Conservation (phyloP, 345 rosid species). For the Corchorus capsularis region DNA sequence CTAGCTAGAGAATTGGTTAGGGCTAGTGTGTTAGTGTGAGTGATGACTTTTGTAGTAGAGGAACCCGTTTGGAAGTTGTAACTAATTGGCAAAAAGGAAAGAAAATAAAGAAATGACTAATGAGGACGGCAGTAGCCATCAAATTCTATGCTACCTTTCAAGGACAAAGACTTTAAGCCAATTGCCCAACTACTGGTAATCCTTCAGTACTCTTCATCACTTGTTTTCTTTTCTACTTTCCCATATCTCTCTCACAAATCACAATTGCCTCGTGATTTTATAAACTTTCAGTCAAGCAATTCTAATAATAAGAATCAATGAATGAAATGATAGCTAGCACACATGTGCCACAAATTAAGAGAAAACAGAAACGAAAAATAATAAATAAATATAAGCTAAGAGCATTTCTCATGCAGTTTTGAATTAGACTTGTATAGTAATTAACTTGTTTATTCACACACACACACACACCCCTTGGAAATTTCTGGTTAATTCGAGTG, state of each 20-base stretch:
- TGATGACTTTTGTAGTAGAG: conserved; percentile 12
- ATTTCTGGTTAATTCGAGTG: neutral
- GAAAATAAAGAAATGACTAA: neutral
- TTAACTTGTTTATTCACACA: too few relatives aligned
- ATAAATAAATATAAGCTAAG: too few relatives aligned
- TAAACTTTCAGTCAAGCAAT: neutral
- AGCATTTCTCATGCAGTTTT: too few relatives aligned
- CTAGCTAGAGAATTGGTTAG: neutral
- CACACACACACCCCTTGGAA: too few relatives aligned
- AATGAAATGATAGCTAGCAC: too few relatives aligned
- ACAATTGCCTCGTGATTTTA: conserved; percentile 29
- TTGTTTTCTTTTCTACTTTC: neutral
- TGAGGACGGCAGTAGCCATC: conserved; percentile 30
- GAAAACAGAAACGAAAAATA: too few relatives aligned
- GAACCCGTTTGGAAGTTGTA: conserved; percentile 38
- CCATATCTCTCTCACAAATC: neutral
- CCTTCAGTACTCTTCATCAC: neutral
- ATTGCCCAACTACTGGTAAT: neutral
- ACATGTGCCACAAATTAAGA: too few relatives aligned
- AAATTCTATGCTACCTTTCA: conserved; percentile 20
- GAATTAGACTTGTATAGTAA: too few relatives aligned
- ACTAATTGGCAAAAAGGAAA: conserved; percentile 25
- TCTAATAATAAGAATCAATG: too few relatives aligned
- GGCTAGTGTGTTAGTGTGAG: neutral
- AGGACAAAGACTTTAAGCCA: conserved; percentile 38